phyloP scores from a whole-genome alignment of 2,329 filamentous ascomycete species.

The Epichloe baconii region DNA sequence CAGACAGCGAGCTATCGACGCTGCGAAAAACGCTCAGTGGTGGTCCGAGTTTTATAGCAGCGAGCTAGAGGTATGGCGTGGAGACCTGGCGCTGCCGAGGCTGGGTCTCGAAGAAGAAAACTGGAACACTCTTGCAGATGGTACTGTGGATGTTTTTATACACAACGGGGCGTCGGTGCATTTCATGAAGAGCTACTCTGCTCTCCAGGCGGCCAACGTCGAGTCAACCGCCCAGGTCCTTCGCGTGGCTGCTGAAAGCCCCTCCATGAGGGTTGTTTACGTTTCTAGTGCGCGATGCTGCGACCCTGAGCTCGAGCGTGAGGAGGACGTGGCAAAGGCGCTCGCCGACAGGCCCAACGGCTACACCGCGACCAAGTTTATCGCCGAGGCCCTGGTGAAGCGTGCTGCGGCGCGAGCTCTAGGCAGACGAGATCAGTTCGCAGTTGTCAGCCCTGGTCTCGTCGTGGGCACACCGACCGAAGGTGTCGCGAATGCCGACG shows the following conservation, averaged over 20 bases:
- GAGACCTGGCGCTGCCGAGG: background rate
- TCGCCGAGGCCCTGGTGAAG: constrained; percentile 9
- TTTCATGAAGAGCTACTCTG: constrained; percentile 3
- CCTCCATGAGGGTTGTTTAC: constrained; percentile 1
- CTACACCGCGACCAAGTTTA: constrained; percentile 12
- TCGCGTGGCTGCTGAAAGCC: background rate
- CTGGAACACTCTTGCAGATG: background rate
- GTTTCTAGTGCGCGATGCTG: background rate
- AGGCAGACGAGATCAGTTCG: background rate
- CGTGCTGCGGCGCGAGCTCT: constrained; percentile 7
- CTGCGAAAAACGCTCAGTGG: constrained; percentile 1
- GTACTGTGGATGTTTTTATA: constrained; percentile 2
- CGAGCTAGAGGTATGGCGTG: constrained; percentile 4
- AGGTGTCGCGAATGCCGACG: constrained; percentile 10
- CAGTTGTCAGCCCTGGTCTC: constrained; percentile 3
- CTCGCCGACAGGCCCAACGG: constrained; percentile 1
- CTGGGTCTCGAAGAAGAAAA: background rate
- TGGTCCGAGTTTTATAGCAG: constrained; percentile 1
- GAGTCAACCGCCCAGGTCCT: constrained; percentile 3
- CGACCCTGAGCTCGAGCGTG: background rate
- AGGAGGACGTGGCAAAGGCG: constrained; percentile 3
- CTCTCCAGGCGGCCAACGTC: constrained; percentile 5
- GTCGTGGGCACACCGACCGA: constrained; percentile 12
- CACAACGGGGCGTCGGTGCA: constrained; percentile 6
- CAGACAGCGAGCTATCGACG: constrained; percentile 1